Conservation (phyloP, 805 yeast genomes). For the Kazachstania martiniae region DNA sequence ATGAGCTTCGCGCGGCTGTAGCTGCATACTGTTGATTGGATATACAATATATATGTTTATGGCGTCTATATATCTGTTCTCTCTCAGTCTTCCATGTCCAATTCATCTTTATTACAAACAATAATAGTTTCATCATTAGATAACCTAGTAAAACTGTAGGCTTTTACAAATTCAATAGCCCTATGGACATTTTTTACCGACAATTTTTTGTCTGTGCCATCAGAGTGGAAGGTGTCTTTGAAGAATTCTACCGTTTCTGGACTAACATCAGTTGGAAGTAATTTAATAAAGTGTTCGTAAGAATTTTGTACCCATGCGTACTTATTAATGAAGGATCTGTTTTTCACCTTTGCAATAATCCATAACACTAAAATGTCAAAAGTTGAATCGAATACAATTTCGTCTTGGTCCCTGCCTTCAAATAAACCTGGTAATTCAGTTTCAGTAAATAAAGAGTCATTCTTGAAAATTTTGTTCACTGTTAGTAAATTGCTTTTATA, state of each 20-base stretch:
- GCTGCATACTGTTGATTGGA: too few species aligned
- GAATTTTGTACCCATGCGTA: constrained; percentile 12
- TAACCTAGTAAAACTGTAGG: constrained; percentile 15
- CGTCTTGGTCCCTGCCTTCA: constrained; percentile 27
- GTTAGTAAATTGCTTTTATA: constrained; percentile 36
- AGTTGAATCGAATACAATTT: constrained; percentile 34
- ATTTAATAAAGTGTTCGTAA: constrained; percentile 1
- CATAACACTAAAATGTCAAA: constrained; percentile 38
- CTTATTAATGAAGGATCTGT: constrained; percentile 7
- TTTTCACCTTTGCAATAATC: constrained; percentile 11
- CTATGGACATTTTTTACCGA: constrained; percentile 4
- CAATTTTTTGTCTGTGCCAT: constrained; percentile 2
- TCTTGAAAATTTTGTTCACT: constrained; percentile 40
- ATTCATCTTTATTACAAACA: constrained; percentile 4
- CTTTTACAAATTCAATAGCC: constrained; percentile 11
- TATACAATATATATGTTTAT: too few species aligned
- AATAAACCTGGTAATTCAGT: constrained; percentile 41
- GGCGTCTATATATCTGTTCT: too few species aligned
- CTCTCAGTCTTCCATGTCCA: neutral
- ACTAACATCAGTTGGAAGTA: too few species aligned
- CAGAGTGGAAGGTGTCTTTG: too few species aligned
- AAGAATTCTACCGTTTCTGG: too few species aligned
- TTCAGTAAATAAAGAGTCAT: constrained; percentile 39
- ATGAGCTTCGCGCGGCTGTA: too few species aligned
- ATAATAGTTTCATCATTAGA: constrained; percentile 17